A percentile compares a stretch with the other conserved stretches of the same genome.
Conservation (phyloP, 192 early-diverging fungal species). For the Umbelopsis vinacea region DNA sequence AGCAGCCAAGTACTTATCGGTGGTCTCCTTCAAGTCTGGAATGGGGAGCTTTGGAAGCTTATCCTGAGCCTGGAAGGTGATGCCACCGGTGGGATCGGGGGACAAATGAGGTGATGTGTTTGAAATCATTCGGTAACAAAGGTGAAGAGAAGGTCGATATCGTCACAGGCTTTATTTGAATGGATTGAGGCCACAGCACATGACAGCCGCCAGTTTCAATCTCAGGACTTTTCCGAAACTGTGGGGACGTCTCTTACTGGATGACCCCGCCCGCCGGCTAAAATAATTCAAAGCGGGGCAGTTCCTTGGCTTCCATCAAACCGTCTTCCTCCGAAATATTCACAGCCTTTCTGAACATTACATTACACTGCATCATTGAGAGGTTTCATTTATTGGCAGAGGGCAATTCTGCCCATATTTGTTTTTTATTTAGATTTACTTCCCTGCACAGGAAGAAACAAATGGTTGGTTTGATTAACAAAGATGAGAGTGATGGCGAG, state of each 20-base stretch:
- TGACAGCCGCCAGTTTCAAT: constrained; percentile 15
- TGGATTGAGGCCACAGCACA: neutral
- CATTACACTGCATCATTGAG: too few relatives aligned
- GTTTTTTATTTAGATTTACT: too few relatives aligned
- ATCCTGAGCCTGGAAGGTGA: constrained; percentile 66
- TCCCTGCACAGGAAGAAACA: neutral
- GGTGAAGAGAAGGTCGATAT: neutral
- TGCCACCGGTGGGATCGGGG: constrained; percentile 14
- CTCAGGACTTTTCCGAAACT: constrained; percentile 16
- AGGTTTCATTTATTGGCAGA: too few relatives aligned
- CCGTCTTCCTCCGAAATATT: neutral
- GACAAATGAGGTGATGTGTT: constrained; percentile 19
- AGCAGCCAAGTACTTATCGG: constrained; percentile 51
- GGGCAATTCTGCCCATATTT: neutral
- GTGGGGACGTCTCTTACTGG: neutral
- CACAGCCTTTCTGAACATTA: too few relatives aligned
- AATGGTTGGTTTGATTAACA: neutral
- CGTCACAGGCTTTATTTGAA: neutral
- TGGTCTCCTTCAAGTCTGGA: constrained; percentile 55
- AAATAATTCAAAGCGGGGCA: constrained; percentile 2
- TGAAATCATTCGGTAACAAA: constrained; percentile 2
- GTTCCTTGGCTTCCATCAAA: neutral
- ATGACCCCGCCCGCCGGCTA: neutral
- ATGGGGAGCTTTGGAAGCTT: constrained; percentile 62
- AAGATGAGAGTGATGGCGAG: neutral